Percentiles rank a stretch among this genome's conserved stretches.
These are phyloP conservation scores for Zelonia costaricensis DNA, from an alignment of 208 protist species.

Conservation along the genomic window DNA sequence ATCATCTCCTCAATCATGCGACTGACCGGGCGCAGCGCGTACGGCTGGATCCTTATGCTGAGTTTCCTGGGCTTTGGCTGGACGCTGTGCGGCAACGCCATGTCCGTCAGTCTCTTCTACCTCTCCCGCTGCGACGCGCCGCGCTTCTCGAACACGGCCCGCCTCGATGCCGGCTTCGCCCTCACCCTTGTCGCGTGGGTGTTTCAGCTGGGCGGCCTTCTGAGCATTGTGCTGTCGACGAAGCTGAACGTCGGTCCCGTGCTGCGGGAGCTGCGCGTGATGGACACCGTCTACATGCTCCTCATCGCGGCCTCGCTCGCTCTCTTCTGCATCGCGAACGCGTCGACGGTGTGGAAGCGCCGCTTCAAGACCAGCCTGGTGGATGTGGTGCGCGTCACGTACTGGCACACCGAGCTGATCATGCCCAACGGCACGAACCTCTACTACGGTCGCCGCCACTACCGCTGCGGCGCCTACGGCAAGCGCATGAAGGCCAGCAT, in stretches of 20 bases:
- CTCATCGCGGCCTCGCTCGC: slow-evolving; percentile 36
- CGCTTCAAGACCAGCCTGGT: slow-evolving; percentile 39
- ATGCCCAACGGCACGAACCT: slow-evolving; percentile 36
- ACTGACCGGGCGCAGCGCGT: slow-evolving; percentile 32
- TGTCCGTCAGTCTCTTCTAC: slow-evolving; percentile 57
- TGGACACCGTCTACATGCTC: slow-evolving; percentile 55
- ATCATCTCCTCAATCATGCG: slow-evolving; percentile 33
- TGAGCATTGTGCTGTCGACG: slow-evolving; percentile 42
- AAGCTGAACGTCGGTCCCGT: slow-evolving; percentile 54
- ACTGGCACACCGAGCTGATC: slow-evolving; percentile 71
- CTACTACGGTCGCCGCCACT: slow-evolving; percentile 40
- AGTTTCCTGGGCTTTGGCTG: slow-evolving; percentile 55
- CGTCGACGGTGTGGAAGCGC: slow-evolving; percentile 54
- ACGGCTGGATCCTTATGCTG: slow-evolving; percentile 53
- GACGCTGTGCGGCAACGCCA: slow-evolving; percentile 49
- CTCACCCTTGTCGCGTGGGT: slow-evolving; percentile 57
- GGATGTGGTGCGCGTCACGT: slow-evolving; percentile 50
- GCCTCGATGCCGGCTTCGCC: slow-evolving; percentile 58
- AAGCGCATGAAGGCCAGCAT: slow-evolving; percentile 69
- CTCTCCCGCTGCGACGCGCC: slow-evolving; percentile 37
- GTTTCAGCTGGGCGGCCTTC: slow-evolving; percentile 40
- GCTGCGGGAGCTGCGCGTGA: slow-evolving; percentile 41
- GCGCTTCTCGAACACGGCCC: slow-evolving; percentile 30
- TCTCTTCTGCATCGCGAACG: slow-evolving; percentile 46
- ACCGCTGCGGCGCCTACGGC: slow-evolving; percentile 54